Evolutionary conservation across 139 green algal species (phyloP).

Genomic region (Diplosphaera chodatii): DNA sequence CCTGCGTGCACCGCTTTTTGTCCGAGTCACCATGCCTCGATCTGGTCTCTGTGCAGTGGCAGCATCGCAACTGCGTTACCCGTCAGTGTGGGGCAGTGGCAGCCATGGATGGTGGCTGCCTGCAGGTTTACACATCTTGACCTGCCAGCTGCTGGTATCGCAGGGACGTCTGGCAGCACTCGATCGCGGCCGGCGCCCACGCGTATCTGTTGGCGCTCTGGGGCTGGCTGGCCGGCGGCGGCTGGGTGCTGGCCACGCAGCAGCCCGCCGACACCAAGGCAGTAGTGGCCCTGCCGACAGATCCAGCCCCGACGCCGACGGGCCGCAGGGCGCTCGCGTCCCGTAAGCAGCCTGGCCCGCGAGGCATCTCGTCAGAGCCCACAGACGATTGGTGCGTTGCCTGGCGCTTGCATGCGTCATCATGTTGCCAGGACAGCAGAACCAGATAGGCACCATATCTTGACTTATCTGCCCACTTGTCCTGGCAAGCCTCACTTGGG

Average conservation of each 20-base stretch:
- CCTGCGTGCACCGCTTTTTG: background rate
- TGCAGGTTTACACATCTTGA: background rate
- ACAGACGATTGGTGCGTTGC: slow-evolving; percentile 3
- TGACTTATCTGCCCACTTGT: no score
- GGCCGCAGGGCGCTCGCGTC: background rate
- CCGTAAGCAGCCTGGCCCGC: background rate
- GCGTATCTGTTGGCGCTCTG: slow-evolving; percentile 31
- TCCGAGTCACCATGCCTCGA: background rate
- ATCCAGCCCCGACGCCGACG: background rate
- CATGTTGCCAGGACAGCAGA: no score
- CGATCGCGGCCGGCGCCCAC: slow-evolving; percentile 53
- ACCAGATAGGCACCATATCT: no score
- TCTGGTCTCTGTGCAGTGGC: no score
- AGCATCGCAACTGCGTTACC: no score
- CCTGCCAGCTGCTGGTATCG: background rate
- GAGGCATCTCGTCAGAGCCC: background rate
- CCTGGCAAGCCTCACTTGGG: no score
- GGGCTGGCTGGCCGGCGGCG: slow-evolving; percentile 26
- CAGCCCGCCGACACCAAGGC: slow-evolving; percentile 9
- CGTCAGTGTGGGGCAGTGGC: background rate
- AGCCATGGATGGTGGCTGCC: background rate
- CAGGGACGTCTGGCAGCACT: slow-evolving; percentile 69
- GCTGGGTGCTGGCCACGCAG: slow-evolving; percentile 25
- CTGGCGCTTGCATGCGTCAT: background rate
- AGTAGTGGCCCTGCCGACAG: background rate